phyloP scores from a whole-genome alignment of 1,284 basidiomycete genomes.

The Ganoderma meredithae region DNA sequence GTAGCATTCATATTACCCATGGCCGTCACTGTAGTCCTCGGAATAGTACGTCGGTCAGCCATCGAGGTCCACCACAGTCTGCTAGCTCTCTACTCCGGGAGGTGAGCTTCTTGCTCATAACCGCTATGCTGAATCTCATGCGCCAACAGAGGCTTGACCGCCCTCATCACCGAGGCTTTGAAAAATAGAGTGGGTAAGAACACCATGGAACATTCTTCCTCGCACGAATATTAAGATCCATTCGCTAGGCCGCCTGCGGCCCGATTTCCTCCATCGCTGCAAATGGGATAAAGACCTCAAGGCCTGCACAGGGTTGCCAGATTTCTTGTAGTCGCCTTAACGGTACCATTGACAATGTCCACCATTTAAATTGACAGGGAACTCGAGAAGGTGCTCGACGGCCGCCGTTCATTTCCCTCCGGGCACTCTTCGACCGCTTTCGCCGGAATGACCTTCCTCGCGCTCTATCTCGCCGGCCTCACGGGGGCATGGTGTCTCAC shows the following conservation, averaged over 20 bases:
- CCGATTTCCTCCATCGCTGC: slow-evolving; percentile 74
- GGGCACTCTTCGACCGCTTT: slow-evolving; percentile 75
- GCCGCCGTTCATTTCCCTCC: slow-evolving; percentile 69
- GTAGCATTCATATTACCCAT: slow-evolving; percentile 57
- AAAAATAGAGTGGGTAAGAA: slow-evolving; percentile 66
- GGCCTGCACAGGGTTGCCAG: slow-evolving; percentile 61
- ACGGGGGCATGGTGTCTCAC: slow-evolving; percentile 66
- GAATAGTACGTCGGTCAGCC: slow-evolving; percentile 51
- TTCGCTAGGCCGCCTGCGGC: slow-evolving; percentile 63
- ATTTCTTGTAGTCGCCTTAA: not conserved
- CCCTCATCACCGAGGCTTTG: slow-evolving; percentile 58
- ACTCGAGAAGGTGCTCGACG: slow-evolving; percentile 51
- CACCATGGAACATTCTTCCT: not conserved
- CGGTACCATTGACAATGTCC: not conserved
- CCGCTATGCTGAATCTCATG: not conserved
- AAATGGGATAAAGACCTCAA: slow-evolving; percentile 58
- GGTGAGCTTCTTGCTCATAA: slow-evolving; percentile 44
- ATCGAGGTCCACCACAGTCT: slow-evolving; percentile 64
- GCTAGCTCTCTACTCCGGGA: slow-evolving; percentile 55
- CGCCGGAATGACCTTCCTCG: slow-evolving; percentile 68
- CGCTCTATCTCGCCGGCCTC: slow-evolving; percentile 69
- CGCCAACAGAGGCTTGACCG: slow-evolving; percentile 50
- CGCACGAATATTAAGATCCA: not conserved
- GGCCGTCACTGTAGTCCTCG: slow-evolving; percentile 45
- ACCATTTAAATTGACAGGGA: slow-evolving; percentile 43